Conservation (phyloP, 1,284 basidiomycete species). For the Coniferiporia weirii region DNA sequence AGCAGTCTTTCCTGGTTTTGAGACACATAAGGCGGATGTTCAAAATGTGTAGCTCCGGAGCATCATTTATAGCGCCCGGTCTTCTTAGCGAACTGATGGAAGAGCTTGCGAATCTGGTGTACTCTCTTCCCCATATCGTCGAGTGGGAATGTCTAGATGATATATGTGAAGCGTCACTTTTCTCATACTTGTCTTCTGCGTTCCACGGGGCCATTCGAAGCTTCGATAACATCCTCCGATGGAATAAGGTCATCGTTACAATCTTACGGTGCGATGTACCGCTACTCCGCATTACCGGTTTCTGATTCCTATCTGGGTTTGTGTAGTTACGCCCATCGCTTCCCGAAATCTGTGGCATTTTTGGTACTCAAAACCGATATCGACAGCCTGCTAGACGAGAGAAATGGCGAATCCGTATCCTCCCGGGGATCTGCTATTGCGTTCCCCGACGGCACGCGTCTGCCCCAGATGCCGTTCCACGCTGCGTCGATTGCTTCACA, state of each 20-base stretch:
- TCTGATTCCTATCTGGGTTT: background rate
- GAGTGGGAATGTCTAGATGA: conserved; percentile 3
- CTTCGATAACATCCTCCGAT: background rate
- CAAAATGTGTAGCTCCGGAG: background rate
- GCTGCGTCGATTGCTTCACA: too few species aligned
- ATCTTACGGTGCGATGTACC: background rate
- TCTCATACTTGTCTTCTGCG: background rate
- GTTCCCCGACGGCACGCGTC: too few species aligned
- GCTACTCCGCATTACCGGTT: background rate
- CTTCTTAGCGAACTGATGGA: background rate
- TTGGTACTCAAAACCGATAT: background rate
- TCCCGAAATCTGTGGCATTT: background rate
- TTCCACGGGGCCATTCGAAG: background rate
- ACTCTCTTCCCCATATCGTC: background rate
- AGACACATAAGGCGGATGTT: background rate
- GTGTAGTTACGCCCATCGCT: background rate
- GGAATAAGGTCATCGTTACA: background rate
- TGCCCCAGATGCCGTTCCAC: too few species aligned
- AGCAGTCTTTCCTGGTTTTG: background rate
- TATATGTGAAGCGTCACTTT: background rate
- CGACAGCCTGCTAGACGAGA: background rate
- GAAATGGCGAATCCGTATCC: background rate
- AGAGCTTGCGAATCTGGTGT: background rate
- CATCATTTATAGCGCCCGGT: background rate
- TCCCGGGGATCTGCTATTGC: too few species aligned